Evolutionary conservation across 2,329 filamentous ascomycete species (phyloP), one percentile per base, ranked within the genome.

Genomic region (Alternaria tenuissima): DNA sequence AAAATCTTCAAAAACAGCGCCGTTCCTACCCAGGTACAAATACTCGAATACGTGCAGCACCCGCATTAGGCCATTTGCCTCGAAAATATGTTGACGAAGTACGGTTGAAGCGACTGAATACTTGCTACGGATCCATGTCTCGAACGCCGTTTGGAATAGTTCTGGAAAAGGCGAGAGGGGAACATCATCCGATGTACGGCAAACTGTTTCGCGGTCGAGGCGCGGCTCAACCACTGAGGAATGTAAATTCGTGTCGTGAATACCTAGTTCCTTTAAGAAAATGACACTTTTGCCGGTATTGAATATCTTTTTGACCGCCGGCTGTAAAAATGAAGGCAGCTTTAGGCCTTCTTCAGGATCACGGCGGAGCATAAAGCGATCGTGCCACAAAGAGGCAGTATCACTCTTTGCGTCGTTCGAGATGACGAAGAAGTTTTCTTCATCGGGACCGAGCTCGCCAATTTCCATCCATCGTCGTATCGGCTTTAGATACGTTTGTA

Each of bases 231-330:
- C 18, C 9, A 62, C 64, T 3, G 39, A 55, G 3, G 57, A 28
- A 9, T 49, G 52, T 20, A 64, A n/a, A 4, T 43, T 47, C 61
- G 75, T 57, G 63, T 69, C 75, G 61, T 85, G 82, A 56, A 85
- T 82, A 41, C 88, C 87, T 11, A 97, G 82, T 48, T 90, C 86
- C 61, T 89, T 89, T n/a, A 97, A 80, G 44, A 97, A 90, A 1
- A 95, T 87, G 56, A 95, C 89, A 69, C 91, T 96, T 78, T 97
- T 97, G 0, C 94, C 94, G 1, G 92, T 89, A 1, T 89, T 93
- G 70, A 97, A 94, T 38, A 97, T 92, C 63, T 89, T 91, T 24
- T 82, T 80, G 0, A 87, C 88, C 2, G 89, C 86, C 3, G 89
- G 85, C 39, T 89, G 87, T 5, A 97, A 83, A 65, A 97, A 97